Base-by-base conservation (phyloP, 2,329 filamentous ascomycete species). In the Colletotrichum trifolii region DNA sequence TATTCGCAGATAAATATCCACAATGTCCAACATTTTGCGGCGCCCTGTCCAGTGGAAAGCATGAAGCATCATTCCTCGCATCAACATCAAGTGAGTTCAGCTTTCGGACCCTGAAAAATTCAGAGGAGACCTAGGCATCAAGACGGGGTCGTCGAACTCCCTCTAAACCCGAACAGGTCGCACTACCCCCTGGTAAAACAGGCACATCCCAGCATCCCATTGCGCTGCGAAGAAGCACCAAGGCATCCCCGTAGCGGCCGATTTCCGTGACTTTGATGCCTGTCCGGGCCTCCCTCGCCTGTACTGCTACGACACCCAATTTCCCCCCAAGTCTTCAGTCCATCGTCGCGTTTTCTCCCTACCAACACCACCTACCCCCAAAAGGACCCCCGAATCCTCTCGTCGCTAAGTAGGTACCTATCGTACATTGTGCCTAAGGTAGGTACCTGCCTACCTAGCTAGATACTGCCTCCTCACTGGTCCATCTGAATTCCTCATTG, bases 71-170 rank as follows among this genome's bases (percentile, higher is more conserved):
- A 46, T 36, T 65, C 58, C 46, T 52, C n/a, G 11, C 25, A 25
- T 25, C 25, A 25, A 25, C 25, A 25, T 25, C 25, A 25, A 25
- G 25, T 25, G 25, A 25, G 25, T 25, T 25, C 25, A 25, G 25
- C 25, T 25, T 4, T 25, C 25, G 52, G 62, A 62, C 62, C 62
- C 58, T 65, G 58, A 52, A 62, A 65, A 42, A 43, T 57, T 52
- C 58, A 25, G 25, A 52, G 47, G 40, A 38, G 34, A 61, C 36
- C 43, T 33, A 35, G 15, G n/a, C 35, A 40, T 10, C 36, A 57
- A 36, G n/a, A 56, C 56, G 35, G 56, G 40, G 43, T 15, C n/a
- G 35, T 55, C 57, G 58, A 65, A 65, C 58, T 56, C 58, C 52
- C 49, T 25, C 53, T 62, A 62, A 42, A 25, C 62, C 62, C 15